Base-by-base conservation (phyloP, 1,139 yeast genomes). In the Lodderomyces margitis region DNA sequence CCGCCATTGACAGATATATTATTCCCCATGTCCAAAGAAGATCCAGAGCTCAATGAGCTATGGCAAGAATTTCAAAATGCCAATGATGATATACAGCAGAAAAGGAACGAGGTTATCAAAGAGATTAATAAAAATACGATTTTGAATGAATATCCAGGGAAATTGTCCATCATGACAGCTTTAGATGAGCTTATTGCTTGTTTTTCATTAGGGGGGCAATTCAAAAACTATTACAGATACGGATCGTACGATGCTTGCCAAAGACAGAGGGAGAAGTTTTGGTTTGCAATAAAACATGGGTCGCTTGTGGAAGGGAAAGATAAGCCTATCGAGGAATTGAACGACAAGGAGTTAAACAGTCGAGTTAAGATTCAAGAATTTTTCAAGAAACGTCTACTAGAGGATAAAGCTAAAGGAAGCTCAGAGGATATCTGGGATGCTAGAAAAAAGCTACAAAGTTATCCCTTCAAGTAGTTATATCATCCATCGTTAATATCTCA, bases 141-240 rank as follows among this genome's bases (percentile, higher is more conserved):
- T 17, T 55, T 62, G 5, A 60, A 66, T 33, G 62, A 67, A 27
- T 71, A 63, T 42, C 77, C 77, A 2, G 55, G 62, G 10, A 61
- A 63, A 27, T 52, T 72, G 42, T 62, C 73, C 10, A 57, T 70
- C 15, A 68, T 84, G 39, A 87, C 91, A 33, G 95, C 95, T 0
- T 82, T 91, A 61, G 96, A 91, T 60, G 95, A 87, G 55, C 68
- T 91, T 28, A 75, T 89, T 38, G 83, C 80, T 39, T 91, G 98
- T 59, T 88, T 87, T 66, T 86, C 96, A 0, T 58, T 89, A 2
- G 97, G 97, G 2, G 96, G 96, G 1, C 96, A 89, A 58, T 66
- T 86, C 23, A 77, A 92, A 48, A 77, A 84, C 60, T 83, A 86
- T 55, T 91, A 91, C 58, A 66, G 97, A 40, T 84, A 81, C 56